Evolutionary conservation across 768 basidiomycete species (phyloP).

Genomic region (Podaxis rugospora): DNA sequence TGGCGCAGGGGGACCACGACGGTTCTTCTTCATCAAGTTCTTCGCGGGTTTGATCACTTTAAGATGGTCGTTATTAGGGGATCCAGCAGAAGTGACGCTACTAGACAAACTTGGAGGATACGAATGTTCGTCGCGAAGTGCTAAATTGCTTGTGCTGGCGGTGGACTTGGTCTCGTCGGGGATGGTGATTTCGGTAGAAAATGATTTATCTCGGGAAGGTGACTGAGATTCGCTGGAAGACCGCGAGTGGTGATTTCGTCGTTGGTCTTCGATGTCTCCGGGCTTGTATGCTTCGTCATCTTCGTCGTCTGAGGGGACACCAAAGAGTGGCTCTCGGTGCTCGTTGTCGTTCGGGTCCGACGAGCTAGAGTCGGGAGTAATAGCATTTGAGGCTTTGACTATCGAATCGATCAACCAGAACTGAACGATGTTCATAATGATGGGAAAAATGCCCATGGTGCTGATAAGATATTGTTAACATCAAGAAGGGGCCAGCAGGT

Average conservation of each 20-base stretch:
- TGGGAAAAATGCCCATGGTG: slow-evolving; percentile 90
- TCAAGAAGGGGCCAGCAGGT: not conserved
- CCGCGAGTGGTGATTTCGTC: slow-evolving; percentile 29
- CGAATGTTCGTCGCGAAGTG: slow-evolving; percentile 38
- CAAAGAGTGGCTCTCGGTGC: slow-evolving; percentile 64
- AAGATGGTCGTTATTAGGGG: slow-evolving; percentile 19
- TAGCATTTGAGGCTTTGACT: slow-evolving; percentile 63
- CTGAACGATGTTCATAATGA: slow-evolving; percentile 83
- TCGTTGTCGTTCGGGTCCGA: slow-evolving; percentile 30
- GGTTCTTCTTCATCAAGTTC: slow-evolving; percentile 30
- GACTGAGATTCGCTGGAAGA: slow-evolving; percentile 21
- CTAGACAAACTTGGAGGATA: slow-evolving; percentile 59
- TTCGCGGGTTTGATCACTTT: slow-evolving; percentile 26
- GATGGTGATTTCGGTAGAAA: slow-evolving; percentile 20
- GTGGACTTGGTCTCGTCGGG: slow-evolving; percentile 38
- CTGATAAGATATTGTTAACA: slow-evolving; percentile 29
- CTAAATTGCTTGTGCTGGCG: slow-evolving; percentile 28
- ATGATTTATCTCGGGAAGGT: slow-evolving; percentile 19
- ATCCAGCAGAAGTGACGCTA: slow-evolving; percentile 34
- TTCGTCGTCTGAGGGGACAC: slow-evolving; percentile 45
- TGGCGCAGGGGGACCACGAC: slow-evolving; percentile 33
- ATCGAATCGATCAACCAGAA: slow-evolving; percentile 96
- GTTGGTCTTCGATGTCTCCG: slow-evolving; percentile 45
- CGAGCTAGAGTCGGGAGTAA: slow-evolving; percentile 35
- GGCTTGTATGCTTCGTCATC: slow-evolving; percentile 38